phyloP scores from a whole-genome alignment of 1,284 basidiomycete species.

The Phellopilus nigrolimitatus region DNA sequence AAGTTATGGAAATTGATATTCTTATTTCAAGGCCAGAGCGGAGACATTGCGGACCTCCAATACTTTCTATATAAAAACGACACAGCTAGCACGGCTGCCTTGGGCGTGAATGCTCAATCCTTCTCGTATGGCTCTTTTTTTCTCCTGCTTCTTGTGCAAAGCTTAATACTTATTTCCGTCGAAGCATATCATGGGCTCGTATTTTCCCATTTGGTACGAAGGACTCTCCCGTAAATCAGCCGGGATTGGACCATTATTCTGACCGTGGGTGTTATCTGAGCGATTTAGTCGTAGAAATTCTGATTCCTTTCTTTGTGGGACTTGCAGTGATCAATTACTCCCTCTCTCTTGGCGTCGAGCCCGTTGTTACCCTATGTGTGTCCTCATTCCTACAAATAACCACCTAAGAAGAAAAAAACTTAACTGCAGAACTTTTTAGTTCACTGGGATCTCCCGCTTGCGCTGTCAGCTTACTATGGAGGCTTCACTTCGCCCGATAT shows the following conservation, averaged over 20 bases:
- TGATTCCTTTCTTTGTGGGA: neutral
- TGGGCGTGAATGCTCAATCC: constrained; percentile 46
- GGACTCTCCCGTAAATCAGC: constrained; percentile 42
- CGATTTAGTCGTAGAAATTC: neutral
- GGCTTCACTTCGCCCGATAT: constrained; percentile 41
- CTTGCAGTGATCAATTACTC: constrained; percentile 43
- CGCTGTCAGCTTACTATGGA: constrained; percentile 42
- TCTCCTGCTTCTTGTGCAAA: constrained; percentile 24
- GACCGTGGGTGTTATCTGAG: constrained; percentile 31
- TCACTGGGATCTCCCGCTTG: constrained; percentile 45
- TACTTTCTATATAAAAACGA: constrained; percentile 48
- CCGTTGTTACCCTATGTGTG: constrained; percentile 43
- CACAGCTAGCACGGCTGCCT: constrained; percentile 39
- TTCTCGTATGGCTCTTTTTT: constrained; percentile 36
- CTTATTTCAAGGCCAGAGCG: constrained; percentile 6
- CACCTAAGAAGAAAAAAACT: neutral
- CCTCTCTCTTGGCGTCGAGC: constrained; percentile 36
- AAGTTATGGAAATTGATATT: constrained; percentile 34
- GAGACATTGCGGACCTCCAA: constrained; percentile 41
- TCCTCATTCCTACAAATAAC: neutral
- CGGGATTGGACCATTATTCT: constrained; percentile 42
- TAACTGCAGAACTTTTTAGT: constrained; percentile 27
- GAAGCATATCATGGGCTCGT: constrained; percentile 43
- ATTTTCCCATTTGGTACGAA: constrained; percentile 44
- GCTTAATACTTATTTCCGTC: neutral